Evolutionary conservation across 768 basidiomycete genomes (phyloP).

Genomic region (Agrocybe praecox): DNA sequence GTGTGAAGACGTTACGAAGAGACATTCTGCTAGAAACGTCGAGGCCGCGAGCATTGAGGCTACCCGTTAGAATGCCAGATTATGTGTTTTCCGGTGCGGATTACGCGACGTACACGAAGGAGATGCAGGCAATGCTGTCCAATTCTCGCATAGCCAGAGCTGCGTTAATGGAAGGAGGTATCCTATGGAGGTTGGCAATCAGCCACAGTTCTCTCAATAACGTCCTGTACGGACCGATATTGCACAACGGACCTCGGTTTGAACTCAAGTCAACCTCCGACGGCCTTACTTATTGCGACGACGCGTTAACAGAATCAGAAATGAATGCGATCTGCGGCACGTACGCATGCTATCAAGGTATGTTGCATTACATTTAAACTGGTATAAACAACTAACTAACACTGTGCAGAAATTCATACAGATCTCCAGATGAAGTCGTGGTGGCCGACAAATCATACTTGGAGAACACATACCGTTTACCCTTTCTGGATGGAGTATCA

Average conservation of each 20-base stretch:
- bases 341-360: not conserved
- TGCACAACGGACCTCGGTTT: not conserved
- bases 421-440: not conserved
- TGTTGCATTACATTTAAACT: not conserved
- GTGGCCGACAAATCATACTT: slow-evolving; percentile 1
- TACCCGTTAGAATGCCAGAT: not conserved
- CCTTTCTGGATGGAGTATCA: not conserved
- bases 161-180: slow-evolving; percentile 5
- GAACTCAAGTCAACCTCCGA: not conserved
- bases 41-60: no score
- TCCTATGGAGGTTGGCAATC: slow-evolving; percentile 6
- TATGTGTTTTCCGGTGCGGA: slow-evolving; percentile 1
- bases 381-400: not conserved
- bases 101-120: not conserved
- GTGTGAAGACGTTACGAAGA: no score
- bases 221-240: not conserved
- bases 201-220: not conserved
- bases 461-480: not conserved
- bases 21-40: no score
- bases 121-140: not conserved
- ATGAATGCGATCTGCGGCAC: not conserved
- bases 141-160: slow-evolving; percentile 3
- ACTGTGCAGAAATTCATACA: not conserved
- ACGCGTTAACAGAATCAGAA: not conserved
- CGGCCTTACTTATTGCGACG: not conserved